Evolutionary conservation across 2,329 filamentous ascomycete genomes (phyloP).

Genomic region (Biscogniauxia mediterranea): DNA sequence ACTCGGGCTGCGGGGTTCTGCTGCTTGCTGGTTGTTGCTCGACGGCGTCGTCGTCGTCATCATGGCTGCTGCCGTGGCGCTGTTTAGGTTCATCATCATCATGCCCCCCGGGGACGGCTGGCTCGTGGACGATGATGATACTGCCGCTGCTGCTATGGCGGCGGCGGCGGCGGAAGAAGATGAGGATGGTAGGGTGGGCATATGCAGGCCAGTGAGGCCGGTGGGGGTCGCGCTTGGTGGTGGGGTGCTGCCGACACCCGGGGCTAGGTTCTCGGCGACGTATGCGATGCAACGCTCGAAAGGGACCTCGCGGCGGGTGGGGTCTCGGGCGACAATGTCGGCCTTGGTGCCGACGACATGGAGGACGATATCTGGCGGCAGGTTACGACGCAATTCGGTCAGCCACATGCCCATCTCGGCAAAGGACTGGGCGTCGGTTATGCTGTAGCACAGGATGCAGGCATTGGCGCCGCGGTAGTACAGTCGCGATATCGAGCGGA

Average conservation of each 20-base stretch:
- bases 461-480: constrained; percentile 97
- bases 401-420: constrained; percentile 92
- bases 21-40: constrained; percentile 12
- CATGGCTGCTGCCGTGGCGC: constrained; percentile 10
- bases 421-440: constrained; percentile 83
- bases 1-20: constrained; percentile 57
- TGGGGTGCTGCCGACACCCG: constrained; percentile 64
- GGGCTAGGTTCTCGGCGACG: constrained; percentile 85
- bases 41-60: constrained; percentile 35
- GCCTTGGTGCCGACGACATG: constrained; percentile 95
- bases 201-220: constrained; percentile 24
- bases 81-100: neutral
- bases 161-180: too few species aligned
- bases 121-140: neutral
- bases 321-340: constrained; percentile 85
- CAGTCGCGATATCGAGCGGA: constrained; percentile 88
- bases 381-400: constrained; percentile 76
- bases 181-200: neutral
- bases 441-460: constrained; percentile 91
- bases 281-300: constrained; percentile 97
- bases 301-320: constrained; percentile 74
- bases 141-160: neutral
- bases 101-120: neutral
- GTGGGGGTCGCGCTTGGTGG: constrained; percentile 58
- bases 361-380: constrained; percentile 75